Conservation (phyloP, 345 rosid species). For the Camelina laxa region DNA sequence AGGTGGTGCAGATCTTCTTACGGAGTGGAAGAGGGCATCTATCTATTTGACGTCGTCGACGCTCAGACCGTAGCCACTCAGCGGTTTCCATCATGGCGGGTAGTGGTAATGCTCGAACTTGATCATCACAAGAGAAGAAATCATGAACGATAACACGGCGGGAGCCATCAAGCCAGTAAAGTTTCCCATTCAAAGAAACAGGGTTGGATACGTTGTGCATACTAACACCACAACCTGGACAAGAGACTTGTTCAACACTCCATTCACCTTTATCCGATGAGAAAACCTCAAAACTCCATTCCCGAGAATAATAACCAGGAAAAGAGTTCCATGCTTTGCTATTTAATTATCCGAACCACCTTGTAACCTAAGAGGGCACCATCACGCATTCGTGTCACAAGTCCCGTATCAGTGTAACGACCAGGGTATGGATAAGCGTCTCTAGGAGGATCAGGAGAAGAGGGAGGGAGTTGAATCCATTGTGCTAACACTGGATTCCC, state of each 20-base stretch:
- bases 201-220: not conserved
- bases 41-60: not conserved
- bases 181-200: not conserved
- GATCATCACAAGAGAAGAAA: constrained; percentile 9
- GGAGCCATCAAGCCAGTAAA: not conserved
- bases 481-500: not conserved
- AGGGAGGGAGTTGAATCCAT: not conserved
- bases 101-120: not conserved
- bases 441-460: not conserved
- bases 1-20: constrained; percentile 7
- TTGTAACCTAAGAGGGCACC: not conserved
- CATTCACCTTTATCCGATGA: not conserved
- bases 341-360: not conserved
- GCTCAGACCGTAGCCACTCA: not conserved
- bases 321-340: too few relatives aligned
- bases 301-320: not conserved
- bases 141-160: not conserved
- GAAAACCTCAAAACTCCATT: not conserved
- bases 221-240: not conserved
- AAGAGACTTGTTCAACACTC: not conserved
- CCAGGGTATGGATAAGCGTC: too few relatives aligned
- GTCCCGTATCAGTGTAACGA: not conserved
- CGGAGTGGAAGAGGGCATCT: not conserved
- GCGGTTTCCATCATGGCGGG: not conserved
- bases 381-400: not conserved